Base-by-base conservation (phyloP, 163 green algal genomes). In the Chloroidium sp. region DNA sequence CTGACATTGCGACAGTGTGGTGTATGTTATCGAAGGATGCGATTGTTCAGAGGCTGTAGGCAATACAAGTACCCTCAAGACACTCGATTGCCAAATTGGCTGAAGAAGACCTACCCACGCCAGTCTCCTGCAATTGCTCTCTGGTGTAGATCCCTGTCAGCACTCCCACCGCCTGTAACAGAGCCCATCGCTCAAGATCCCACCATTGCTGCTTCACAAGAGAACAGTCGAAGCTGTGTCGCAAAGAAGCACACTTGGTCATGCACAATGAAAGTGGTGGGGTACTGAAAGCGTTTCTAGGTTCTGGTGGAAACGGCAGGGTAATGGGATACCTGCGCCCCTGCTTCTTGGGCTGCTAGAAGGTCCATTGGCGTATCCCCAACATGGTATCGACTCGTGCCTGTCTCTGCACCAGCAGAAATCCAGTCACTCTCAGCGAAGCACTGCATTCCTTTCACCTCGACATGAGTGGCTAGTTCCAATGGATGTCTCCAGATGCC, bases 291-390 rank as follows among this genome's bases (percentile, higher is more conserved):
- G 36, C 36, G 36, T 36, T 36, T 36, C 36, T 36, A 36, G 36
- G 36, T 72, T 6, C 67, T n/a, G 6, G 67, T 72, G 67, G 10
- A 6, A n/a, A 72, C 67, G 6, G 10, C 10, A 10, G 67, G 6
- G 67, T 10, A 6, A 6, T 72, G 67, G 67, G 6, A 72, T n/a
- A n/a, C 6, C 6, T 10, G 6, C 67, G 6, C 80, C 3, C 90
- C 89, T 6, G 86, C 90, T 2, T 81, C 85, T 4, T 89, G 68
- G 0, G 92, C 93, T 2, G 93, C 93, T 81, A 88, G 82, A 13
- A 93, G 83, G 67, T 93, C 88, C 85, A 94, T 92, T 2, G 93
- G 94, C 0, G 93, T 95, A 79, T 98, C 94, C 0, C 94, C 94
- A 1, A 97, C 85, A 83, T 98, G 94, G 64, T 91, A 93, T 36